Conservation (phyloP, 2,329 filamentous ascomycete species). For the Claviceps purpurea region DNA sequence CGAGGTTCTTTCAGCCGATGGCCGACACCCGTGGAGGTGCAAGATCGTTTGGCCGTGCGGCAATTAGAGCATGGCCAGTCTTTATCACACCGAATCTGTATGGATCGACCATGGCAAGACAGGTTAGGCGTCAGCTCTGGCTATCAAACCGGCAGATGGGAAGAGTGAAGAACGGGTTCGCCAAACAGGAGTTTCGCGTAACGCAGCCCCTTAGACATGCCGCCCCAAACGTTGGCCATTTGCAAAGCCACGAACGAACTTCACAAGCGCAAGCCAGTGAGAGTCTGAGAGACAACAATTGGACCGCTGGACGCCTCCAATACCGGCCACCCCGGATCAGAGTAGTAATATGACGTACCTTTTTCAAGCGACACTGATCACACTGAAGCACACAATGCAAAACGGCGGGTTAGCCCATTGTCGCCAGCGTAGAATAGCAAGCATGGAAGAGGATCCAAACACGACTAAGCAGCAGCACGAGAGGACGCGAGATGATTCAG, state of each 20-base stretch:
- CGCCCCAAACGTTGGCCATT: not conserved
- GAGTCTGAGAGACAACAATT: not conserved
- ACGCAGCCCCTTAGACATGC: not conserved
- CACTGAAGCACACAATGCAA: constrained; percentile 19
- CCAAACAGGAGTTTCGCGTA: not conserved
- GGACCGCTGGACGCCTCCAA: not conserved
- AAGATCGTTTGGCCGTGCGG: constrained; percentile 36
- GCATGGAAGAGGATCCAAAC: not conserved
- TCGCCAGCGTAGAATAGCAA: not conserved
- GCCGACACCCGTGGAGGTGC: constrained; percentile 40
- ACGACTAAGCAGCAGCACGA: not conserved
- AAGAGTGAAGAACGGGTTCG: not conserved
- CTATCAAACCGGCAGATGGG: not conserved
- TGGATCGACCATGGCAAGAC: not conserved
- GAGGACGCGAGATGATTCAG: not conserved
- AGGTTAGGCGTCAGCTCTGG: constrained; percentile 3
- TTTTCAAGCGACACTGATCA: constrained; percentile 30
- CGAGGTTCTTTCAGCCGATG: constrained; percentile 41
- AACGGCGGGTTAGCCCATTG: constrained; percentile 1
- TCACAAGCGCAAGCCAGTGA: not conserved
- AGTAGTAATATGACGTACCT: constrained; percentile 18
- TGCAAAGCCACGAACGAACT: not conserved
- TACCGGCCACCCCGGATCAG: not conserved
- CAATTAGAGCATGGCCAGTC: constrained; percentile 46
- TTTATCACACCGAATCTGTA: constrained; percentile 45